A percentile compares a stretch with the other conserved stretches of the same genome.
phyloP scores from a whole-genome alignment of 2,329 filamentous ascomycete genomes.

The Trichoderma aggressivum region DNA sequence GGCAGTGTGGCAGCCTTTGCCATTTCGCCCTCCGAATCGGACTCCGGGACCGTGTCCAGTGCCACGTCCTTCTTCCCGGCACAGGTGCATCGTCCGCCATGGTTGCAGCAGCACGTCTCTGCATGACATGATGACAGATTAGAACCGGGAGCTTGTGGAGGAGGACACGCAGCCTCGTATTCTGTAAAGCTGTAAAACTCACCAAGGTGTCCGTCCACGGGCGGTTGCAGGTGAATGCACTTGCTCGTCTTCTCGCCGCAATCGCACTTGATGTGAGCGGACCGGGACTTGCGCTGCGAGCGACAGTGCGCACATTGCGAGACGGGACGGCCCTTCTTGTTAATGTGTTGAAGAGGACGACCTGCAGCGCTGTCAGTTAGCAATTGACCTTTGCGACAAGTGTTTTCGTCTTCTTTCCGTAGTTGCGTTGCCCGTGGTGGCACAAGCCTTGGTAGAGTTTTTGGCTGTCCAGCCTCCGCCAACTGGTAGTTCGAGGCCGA shows the following conservation, averaged over 20 bases:
- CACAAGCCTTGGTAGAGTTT: background rate
- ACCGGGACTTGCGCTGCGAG: slow-evolving; percentile 90
- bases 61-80: slow-evolving; percentile 58
- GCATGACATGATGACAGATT: slow-evolving; percentile 23
- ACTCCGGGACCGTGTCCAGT: slow-evolving; percentile 63
- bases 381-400: background rate
- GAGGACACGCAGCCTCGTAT: slow-evolving; percentile 15
- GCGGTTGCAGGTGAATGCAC: slow-evolving; percentile 58
- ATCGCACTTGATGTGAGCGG: slow-evolving; percentile 93
- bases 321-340: slow-evolving; percentile 94
- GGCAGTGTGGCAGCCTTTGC: slow-evolving; percentile 28
- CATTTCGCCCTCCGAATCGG: slow-evolving; percentile 53
- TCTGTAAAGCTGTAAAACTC: slow-evolving; percentile 32
- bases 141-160: slow-evolving; percentile 12
- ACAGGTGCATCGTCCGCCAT: slow-evolving; percentile 65
- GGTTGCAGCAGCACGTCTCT: slow-evolving; percentile 69
- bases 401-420: background rate
- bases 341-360: slow-evolving; percentile 87
- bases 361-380: slow-evolving; percentile 50
- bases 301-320: slow-evolving; percentile 98
- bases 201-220: slow-evolving; percentile 58
- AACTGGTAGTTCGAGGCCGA: background rate
- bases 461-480: background rate
- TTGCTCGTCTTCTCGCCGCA: slow-evolving; percentile 88
- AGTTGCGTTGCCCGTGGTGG: background rate